Conservation (phyloP, 441 rosid species). For the Raphanus hybrid region DNA sequence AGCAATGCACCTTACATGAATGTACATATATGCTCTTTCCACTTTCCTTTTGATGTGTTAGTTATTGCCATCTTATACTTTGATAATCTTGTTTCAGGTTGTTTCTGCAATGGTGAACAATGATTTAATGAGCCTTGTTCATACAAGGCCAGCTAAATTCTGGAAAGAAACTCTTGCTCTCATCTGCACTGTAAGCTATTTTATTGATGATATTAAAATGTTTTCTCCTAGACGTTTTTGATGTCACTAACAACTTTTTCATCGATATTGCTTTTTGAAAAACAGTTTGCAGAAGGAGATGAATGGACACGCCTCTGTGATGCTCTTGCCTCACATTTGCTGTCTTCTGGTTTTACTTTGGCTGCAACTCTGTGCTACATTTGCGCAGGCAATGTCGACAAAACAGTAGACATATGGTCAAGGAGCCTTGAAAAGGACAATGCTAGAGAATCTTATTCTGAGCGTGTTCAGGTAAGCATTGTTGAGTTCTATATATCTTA, state of each 20-base stretch:
- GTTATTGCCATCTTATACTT: background rate
- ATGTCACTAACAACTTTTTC: background rate
- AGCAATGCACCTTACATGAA: conserved; percentile 10
- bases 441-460: background rate
- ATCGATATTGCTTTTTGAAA: background rate
- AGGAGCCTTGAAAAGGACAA: background rate
- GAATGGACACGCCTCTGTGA: conserved; percentile 10
- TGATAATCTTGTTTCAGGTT: background rate
- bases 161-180: background rate
- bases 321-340: background rate
- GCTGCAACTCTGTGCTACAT: background rate
- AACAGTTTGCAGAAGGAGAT: conserved; percentile 6
- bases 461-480: conserved; percentile 3
- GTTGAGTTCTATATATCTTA: background rate
- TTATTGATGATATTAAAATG: background rate
- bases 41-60: no score
- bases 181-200: background rate
- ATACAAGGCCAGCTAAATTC: background rate
- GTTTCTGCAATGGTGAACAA: conserved; percentile 1
- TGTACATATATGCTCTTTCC: background rate
- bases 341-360: background rate
- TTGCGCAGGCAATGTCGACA: background rate
- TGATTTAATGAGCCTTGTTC: conserved; percentile 13
- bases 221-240: background rate
- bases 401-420: conserved; percentile 7